Conservation (phyloP, 169 alveolate species). For the Plasmodium vinckei region DNA sequence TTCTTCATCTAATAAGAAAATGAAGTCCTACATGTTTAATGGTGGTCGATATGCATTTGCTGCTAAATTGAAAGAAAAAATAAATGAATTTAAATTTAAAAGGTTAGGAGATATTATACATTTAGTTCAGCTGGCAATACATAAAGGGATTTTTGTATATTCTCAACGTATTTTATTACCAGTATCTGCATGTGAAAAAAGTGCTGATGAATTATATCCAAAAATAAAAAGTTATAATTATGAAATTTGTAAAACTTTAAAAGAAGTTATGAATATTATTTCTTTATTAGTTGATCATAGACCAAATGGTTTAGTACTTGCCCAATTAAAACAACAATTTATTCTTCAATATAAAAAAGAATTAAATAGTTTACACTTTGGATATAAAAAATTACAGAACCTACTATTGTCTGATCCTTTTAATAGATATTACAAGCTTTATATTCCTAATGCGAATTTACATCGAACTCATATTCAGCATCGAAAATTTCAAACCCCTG, state of each 20-base stretch:
- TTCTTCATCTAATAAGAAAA: slow-evolving; percentile 28
- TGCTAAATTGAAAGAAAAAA: slow-evolving; percentile 79
- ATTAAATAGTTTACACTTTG: slow-evolving; percentile 82
- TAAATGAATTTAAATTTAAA: slow-evolving; percentile 82
- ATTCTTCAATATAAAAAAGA: slow-evolving; percentile 84
- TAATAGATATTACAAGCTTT: slow-evolving; percentile 76
- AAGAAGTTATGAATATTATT: slow-evolving; percentile 80
- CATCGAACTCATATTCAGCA: slow-evolving; percentile 87
- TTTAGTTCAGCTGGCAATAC: slow-evolving; percentile 85
- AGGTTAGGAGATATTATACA: slow-evolving; percentile 86
- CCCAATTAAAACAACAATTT: slow-evolving; percentile 86
- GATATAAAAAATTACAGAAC: slow-evolving; percentile 83
- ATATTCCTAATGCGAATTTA: slow-evolving; percentile 83
- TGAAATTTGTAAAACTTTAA: slow-evolving; percentile 80
- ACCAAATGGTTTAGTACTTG: slow-evolving; percentile 83
- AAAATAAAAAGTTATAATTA: slow-evolving; percentile 77
- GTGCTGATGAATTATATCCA: slow-evolving; percentile 87
- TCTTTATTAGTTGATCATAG: slow-evolving; percentile 84
- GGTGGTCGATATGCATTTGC: slow-evolving; percentile 89
- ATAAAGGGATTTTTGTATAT: slow-evolving; percentile 85
- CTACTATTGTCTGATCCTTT: slow-evolving; percentile 81
- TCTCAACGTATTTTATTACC: slow-evolving; percentile 86
- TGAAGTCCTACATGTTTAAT: slow-evolving; percentile 77
- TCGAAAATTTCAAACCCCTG: slow-evolving; percentile 80
- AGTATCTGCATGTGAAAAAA: slow-evolving; percentile 86